A percentile compares a stretch with the other conserved stretches of the same genome.
These are phyloP conservation scores for Patellifolia procumbens DNA, from an alignment of 179 eudicot species.

Conservation along the genomic window DNA sequence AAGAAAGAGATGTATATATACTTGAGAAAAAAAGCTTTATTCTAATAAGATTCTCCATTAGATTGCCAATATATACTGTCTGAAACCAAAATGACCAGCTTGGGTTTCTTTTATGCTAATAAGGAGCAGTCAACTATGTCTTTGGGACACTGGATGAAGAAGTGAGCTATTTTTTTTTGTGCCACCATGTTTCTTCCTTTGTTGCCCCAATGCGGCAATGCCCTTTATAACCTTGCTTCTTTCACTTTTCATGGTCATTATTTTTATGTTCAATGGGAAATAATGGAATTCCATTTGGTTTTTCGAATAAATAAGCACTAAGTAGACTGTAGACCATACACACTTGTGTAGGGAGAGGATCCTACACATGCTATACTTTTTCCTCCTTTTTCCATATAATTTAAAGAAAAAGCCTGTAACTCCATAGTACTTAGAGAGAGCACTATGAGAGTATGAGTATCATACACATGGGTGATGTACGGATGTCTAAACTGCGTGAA, in stretches of 20 bases:
- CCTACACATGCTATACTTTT: no score
- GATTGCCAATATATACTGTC: neutral
- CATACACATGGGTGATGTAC: no score
- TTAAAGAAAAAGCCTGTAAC: no score
- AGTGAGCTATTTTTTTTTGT: neutral
- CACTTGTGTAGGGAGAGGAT: no score
- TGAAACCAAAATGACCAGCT: neutral
- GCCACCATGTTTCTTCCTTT: neutral
- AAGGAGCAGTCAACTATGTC: neutral
- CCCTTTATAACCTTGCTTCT: neutral
- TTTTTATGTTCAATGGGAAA: neutral
- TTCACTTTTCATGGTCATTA: neutral
- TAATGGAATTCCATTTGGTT: neutral
- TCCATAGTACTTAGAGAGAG: no score
- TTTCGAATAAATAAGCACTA: neutral
- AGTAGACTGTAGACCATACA: neutral
- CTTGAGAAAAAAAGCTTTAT: neutral
- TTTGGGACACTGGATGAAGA: neutral
- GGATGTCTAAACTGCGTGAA: no score
- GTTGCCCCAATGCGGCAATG: no score
- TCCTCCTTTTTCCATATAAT: no score
- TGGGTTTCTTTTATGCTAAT: neutral
- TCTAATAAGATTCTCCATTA: neutral
- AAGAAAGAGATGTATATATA: neutral
- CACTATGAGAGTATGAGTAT: no score